Evolutionary conservation across 352 stramenopile species (phyloP), one percentile per base, ranked within the genome.

Genomic region (Lagenidium sp.): DNA sequence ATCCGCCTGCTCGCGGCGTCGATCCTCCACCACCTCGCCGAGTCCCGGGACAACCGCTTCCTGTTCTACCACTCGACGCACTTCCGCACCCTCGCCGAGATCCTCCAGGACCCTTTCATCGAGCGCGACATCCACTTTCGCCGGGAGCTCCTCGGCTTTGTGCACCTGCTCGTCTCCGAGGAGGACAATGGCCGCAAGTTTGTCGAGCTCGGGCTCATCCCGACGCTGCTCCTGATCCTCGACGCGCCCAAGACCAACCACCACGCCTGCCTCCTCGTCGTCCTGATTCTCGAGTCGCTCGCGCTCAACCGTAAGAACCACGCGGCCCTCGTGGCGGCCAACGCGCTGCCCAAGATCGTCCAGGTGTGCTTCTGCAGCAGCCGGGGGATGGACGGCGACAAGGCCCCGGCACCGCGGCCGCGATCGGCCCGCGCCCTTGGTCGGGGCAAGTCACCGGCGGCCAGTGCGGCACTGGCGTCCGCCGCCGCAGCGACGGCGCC

Each of bases 31-130:
- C 62, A 71, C 16, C 59, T 89, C 8, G 76, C 68, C 6, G 63
- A 50, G 23, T 79, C 60, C 0, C 50, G 56, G 3, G 72, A 84
- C 41, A 86, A 84, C 38, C 60, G 68, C 0, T 60, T 71, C 25
- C 48, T 86, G 1, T 84, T 84, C 18, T 85, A 70, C 26, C 53
- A 89, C 40, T 71, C 68, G 7, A 72, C 55, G 1, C 64, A 82
- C 46, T 82, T 85, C 36, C 46, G 72, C 24, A 66, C 49, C 0
- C 54, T 88, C 6, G 65, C 65, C 2, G 38, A 31, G 1, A 63
- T 88, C 28, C 59, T 88, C 0, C 66, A 71, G 31, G 68, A 85
- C 19, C 76, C 72, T 18, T 86, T 80, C 52, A 64, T 89, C 18
- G 71, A 85, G 31, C 76, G 66, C 15, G 72, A 89, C 49, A 36